Evolutionary conservation across 2,329 filamentous ascomycete species (phyloP), one percentile per base, ranked within the genome.

Genomic region (Penicillium decumbens): DNA sequence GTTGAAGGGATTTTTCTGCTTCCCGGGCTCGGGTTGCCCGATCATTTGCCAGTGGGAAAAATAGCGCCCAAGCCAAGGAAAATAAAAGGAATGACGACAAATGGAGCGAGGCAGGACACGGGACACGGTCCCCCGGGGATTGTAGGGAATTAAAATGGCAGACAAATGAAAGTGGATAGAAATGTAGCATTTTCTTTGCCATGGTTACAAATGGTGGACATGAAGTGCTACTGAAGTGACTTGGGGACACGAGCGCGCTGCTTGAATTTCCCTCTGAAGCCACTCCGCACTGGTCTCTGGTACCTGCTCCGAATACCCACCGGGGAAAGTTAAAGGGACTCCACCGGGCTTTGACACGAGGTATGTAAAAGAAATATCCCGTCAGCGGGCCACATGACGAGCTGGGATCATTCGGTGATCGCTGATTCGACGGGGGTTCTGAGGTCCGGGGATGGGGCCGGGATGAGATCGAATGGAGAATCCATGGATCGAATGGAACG

Each of bases 201-300:
- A 35, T 15, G 15, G 32, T 35, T 20, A 5, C 33, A 18, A 35
- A 29, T 10, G 27, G 9, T 29, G 8, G 25, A 7, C 25, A 8
- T 18, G 4, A 18, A 33, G 32, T 33, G 32, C 32, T 15, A 33
- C 32, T n/a, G 5, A n/a, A 18, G n/a, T 33, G 33, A 3, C 27
- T 9, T 10, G 27, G 9, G 27, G 9, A 29, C 27, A 29, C 25
- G 25, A 27, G 25, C 8, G 30, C 53, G 20, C 20, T 23, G 50
- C 41, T 56, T 45, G 25, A 47, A 47, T 49, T 60, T 52, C 51
- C 58, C 37, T n/a, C 53, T 59, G 54, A 47, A 53, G 55, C 48
- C 52, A 27, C 35, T 47, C 45, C 46, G 29, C 45, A 41, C 25
- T 28, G 28, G 27, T 18, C 33, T 30, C 35, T 45, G 33, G 48